Conservation (phyloP, 148 eudicot genomes). For the Nepenthes gracilis region DNA sequence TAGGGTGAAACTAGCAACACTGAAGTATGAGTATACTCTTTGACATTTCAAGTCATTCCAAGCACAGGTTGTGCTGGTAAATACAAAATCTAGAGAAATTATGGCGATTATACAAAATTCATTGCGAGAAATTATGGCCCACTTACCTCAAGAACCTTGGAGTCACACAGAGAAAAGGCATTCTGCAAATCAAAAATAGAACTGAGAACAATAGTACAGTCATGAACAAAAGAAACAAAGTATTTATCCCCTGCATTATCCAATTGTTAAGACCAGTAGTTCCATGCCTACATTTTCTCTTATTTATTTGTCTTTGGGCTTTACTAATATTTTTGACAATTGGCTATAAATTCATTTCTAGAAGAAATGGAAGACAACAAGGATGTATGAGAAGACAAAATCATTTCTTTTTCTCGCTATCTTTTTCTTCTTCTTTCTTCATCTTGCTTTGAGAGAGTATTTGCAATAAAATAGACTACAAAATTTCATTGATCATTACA, state of each 20-base stretch:
- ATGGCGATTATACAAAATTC: constrained; percentile 1
- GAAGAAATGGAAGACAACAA: too few species aligned
- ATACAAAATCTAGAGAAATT: background rate
- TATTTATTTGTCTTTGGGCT: too few species aligned
- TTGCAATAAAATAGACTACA: too few species aligned
- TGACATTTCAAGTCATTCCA: background rate
- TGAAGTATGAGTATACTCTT: background rate
- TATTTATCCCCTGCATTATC: background rate
- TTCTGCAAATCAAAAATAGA: constrained; percentile 40
- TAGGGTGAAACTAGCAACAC: background rate
- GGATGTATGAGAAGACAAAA: too few species aligned
- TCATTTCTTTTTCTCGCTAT: too few species aligned
- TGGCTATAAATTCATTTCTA: too few species aligned
- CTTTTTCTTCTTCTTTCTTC: too few species aligned
- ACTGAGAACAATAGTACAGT: background rate
- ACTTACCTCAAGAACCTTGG: constrained; percentile 64
- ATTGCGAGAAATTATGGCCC: background rate
- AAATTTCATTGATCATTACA: too few species aligned
- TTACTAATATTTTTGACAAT: too few species aligned
- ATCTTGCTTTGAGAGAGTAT: too few species aligned
- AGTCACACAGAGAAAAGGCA: constrained; percentile 74
- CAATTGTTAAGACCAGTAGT: background rate
- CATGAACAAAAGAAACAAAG: background rate
- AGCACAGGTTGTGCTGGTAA: background rate
- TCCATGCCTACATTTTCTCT: too few species aligned